Evolutionary conservation across 192 early-diverging fungal genomes (phyloP), one percentile per base, ranked within the genome.

Genomic region (Thamnidium elegans): DNA sequence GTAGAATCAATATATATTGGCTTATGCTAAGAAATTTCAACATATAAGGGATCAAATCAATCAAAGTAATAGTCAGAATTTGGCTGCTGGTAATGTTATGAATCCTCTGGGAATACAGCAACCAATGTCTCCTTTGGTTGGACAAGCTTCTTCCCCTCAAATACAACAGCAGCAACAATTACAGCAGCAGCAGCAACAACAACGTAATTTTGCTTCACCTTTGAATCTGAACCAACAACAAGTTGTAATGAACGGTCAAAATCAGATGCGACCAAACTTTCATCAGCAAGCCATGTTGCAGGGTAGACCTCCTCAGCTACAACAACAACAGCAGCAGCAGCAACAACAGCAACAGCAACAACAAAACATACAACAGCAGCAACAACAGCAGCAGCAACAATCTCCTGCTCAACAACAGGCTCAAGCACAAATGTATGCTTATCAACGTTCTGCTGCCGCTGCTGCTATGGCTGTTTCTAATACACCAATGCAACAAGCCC

Each of bases 1-100:
- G 52, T 52, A 74, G 72, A 74, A 69, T 31, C 62, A 74, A 36
- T 74, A 74, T 51, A 50, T 74, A 10, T 51, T 66, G 31, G 20
- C 63, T 14, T 74, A 66, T 55, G 59, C 58, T 10, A 51, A 58
- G 15, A 74, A 69, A 46, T 55, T 69, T 17, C 42, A 68, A 19
- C 63, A 66, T 45, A 65, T 74, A 34, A 74, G 69, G 47, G 54
- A 55, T 10, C 54, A 70, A n/a, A 48, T 70, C 23, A 53, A 45
- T 53, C 68, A 58, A 55, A 67, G 20, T 26, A 36, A 55, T 53
- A 23, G 52, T 14, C 59, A 63, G 4, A 43, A 45, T 39, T 4
- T 30, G 9, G 5, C 46, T 51, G 5, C 46, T 51, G 58, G 50
- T 3, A 63, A 42, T 51, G 6, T 30, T 39, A 39, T 39, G 36